These are phyloP conservation scores for Yamadazyma olivae DNA, from an alignment of 805 yeast species.

Conservation along the genomic window DNA sequence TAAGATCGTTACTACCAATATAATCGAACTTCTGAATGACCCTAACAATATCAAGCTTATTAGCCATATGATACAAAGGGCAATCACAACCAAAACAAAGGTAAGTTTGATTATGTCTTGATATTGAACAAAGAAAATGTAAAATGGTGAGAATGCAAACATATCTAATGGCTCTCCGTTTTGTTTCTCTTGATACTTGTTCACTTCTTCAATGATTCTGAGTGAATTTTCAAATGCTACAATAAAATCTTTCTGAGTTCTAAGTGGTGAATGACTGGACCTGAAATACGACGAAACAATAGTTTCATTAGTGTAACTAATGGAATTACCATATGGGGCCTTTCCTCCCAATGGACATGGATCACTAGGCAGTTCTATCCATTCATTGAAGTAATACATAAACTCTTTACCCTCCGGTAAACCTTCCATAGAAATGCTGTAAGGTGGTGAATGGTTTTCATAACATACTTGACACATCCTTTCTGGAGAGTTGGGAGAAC, in stretches of 20 bases:
- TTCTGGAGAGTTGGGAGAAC: constrained; percentile 64
- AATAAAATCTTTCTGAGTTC: constrained; percentile 83
- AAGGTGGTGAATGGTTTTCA: constrained; percentile 52
- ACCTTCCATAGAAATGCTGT: constrained; percentile 75
- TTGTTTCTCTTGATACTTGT: constrained; percentile 25
- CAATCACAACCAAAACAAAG: constrained; percentile 48
- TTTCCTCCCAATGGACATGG: constrained; percentile 95
- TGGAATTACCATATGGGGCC: constrained; percentile 76
- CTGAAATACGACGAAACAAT: constrained; percentile 69
- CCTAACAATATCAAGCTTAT: constrained; percentile 63
- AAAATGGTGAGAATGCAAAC: constrained; percentile 91
- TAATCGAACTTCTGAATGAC: constrained; percentile 55
- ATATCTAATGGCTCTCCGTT: constrained; percentile 40
- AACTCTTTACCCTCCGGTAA: constrained; percentile 75
- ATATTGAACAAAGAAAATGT: constrained; percentile 90
- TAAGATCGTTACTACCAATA: constrained; percentile 55
- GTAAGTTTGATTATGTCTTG: constrained; percentile 61
- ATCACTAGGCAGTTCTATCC: constrained; percentile 84
- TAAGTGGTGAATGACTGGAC: constrained; percentile 72
- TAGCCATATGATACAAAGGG: constrained; percentile 49
- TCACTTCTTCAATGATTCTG: constrained; percentile 59
- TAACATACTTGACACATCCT: constrained; percentile 75
- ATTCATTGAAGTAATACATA: constrained; percentile 65
- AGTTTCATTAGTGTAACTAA: constrained; percentile 40
- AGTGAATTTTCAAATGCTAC: constrained; percentile 71